These are phyloP conservation scores for Neurospora sp. DNA, from an alignment of 2,329 filamentous ascomycete genomes.

Conservation along the genomic window DNA sequence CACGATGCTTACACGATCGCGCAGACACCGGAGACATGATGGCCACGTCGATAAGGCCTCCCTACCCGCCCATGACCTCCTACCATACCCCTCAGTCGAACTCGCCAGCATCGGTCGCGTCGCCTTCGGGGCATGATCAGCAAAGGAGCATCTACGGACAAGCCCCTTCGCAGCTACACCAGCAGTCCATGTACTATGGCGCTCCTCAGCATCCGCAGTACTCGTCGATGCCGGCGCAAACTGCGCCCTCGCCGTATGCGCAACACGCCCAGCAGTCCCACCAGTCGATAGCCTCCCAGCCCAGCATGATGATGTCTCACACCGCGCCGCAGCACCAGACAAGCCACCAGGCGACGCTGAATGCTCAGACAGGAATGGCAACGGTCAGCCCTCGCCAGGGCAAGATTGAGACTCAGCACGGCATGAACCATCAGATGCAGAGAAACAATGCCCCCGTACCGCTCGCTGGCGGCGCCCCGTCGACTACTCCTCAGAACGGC, in stretches of 20 bases:
- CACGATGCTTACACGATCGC: constrained; percentile 5
- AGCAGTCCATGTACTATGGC: constrained; percentile 69
- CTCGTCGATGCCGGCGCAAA: constrained; percentile 56
- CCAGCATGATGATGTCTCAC: constrained; percentile 59
- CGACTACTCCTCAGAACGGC: constrained; percentile 29
- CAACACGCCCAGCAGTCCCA: constrained; percentile 47
- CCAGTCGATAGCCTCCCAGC: constrained; percentile 54
- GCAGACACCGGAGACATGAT: constrained; percentile 56
- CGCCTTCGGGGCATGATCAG: constrained; percentile 79
- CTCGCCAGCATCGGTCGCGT: constrained; percentile 87
- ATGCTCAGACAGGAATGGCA: constrained; percentile 42
- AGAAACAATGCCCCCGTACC: constrained; percentile 42
- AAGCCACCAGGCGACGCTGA: constrained; percentile 48
- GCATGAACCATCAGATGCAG: constrained; percentile 50
- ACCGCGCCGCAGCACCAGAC: constrained; percentile 47
- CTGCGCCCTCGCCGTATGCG: constrained; percentile 49
- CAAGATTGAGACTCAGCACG: constrained; percentile 50
- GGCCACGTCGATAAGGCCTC: constrained; percentile 58
- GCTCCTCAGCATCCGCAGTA: constrained; percentile 49
- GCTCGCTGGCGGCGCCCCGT: constrained; percentile 30
- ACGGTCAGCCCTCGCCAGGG: constrained; percentile 50
- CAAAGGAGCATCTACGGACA: constrained; percentile 81
- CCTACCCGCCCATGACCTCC: constrained; percentile 69
- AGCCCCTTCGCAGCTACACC: constrained; percentile 67
- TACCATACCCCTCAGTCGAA: constrained; percentile 95